Evolutionary conservation across 1,284 basidiomycete genomes (phyloP).

Genomic region (Papiliotrema laurentii): DNA sequence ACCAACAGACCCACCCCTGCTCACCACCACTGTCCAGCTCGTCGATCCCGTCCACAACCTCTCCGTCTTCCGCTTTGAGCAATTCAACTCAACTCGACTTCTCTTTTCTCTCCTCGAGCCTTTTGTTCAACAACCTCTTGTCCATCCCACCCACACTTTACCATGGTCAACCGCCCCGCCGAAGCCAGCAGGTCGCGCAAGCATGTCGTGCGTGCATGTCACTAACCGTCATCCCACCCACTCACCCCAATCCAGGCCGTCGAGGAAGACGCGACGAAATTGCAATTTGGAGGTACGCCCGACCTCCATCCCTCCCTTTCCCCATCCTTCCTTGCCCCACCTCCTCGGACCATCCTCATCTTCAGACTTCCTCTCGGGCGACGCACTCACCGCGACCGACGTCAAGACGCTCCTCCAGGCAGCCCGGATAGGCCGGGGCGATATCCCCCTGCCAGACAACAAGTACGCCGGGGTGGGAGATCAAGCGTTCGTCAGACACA

Average conservation of each 20-base stretch:
- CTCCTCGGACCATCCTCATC: not conserved
- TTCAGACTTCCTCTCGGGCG: constrained; percentile 38
- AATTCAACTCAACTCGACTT: not conserved
- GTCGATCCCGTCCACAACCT: not conserved
- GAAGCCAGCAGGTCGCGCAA: too few relatives aligned
- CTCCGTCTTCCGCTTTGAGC: not conserved
- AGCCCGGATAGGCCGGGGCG: constrained; percentile 25
- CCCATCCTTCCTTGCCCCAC: not conserved
- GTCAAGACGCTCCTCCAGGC: constrained; percentile 30
- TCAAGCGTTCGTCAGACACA: not conserved
- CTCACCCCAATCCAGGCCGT: too few relatives aligned
- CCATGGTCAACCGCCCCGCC: too few relatives aligned
- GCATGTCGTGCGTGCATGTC: too few relatives aligned
- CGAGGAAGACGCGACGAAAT: constrained; percentile 45
- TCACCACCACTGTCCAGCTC: too few relatives aligned
- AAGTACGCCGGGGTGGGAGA: constrained; percentile 22
- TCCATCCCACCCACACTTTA: too few relatives aligned
- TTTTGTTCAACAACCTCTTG: not conserved
- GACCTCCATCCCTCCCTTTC: not conserved
- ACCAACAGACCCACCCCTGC: too few relatives aligned
- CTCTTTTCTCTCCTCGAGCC: not conserved
- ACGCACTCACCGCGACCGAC: constrained; percentile 40
- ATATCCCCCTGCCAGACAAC: constrained; percentile 40
- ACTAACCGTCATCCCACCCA: too few relatives aligned
- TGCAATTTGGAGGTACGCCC: constrained; percentile 42